These are phyloP conservation scores for Calonectria pteridis DNA, from an alignment of 2,329 filamentous ascomycete genomes.

Conservation along the genomic window DNA sequence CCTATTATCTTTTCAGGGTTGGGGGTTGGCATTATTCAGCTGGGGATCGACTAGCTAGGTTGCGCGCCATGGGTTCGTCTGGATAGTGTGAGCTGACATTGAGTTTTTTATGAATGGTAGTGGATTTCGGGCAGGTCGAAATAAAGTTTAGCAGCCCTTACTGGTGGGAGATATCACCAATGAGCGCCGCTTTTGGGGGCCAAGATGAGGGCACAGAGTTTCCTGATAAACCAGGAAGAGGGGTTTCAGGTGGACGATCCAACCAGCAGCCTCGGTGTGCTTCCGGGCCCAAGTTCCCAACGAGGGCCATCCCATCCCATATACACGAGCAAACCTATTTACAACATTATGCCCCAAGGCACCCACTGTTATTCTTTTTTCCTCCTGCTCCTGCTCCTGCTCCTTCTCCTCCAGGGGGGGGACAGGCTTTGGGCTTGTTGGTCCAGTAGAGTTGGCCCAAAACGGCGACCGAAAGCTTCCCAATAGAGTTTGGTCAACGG, in stretches of 20 bases:
- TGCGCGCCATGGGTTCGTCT: constrained; percentile 2
- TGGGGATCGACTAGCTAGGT: not conserved
- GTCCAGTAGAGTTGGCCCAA: not conserved
- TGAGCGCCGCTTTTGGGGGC: not conserved
- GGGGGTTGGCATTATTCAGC: not conserved
- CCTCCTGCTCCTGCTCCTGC: no score
- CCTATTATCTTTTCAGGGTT: not conserved
- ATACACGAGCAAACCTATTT: not conserved
- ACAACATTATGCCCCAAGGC: not conserved
- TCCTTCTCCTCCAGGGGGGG: not conserved
- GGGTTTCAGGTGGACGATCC: constrained; percentile 9
- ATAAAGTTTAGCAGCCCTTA: constrained; percentile 8
- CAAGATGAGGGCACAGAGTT: not conserved
- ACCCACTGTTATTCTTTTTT: not conserved
- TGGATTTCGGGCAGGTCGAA: constrained; percentile 10
- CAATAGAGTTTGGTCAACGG: constrained; percentile 6
- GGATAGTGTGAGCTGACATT: constrained; percentile 9
- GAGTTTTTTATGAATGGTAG: constrained; percentile 10
- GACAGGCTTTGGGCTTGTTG: not conserved
- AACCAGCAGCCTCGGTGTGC: not conserved
- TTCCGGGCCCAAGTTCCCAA: not conserved
- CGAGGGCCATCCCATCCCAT: not conserved
- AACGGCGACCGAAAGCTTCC: constrained; percentile 7
- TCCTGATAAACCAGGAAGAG: not conserved
- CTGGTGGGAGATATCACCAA: constrained; percentile 13